Evolutionary conservation across 495 filamentous ascomycete species (phyloP).

Genomic region (Daldinia vernicosa): DNA sequence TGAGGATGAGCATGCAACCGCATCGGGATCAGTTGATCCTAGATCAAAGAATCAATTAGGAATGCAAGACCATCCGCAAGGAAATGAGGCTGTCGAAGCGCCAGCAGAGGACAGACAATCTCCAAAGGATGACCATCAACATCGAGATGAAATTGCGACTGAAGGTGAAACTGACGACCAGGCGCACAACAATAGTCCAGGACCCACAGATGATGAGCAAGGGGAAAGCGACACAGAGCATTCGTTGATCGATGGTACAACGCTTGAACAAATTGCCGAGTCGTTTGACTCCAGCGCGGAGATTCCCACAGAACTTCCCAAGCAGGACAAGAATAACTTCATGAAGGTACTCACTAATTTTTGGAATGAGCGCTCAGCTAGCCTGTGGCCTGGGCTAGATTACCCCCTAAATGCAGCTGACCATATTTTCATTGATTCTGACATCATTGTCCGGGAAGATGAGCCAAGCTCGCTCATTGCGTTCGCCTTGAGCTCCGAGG

Average conservation of each 20-base stretch:
- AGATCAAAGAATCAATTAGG: conserved; percentile 45
- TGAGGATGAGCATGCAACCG: conserved; percentile 64
- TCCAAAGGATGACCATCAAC: conserved; percentile 11
- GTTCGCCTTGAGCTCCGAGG: conserved; percentile 83
- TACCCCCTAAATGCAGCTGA: conserved; percentile 89
- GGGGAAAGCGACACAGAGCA: conserved; percentile 78
- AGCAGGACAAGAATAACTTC: conserved; percentile 88
- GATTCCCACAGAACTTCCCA: conserved; percentile 78
- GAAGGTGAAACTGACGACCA: conserved; percentile 62
- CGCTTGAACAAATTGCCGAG: conserved; percentile 65
- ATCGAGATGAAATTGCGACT: conserved; percentile 52
- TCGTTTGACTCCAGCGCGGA: conserved; percentile 71
- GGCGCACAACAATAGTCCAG: conserved; percentile 57
- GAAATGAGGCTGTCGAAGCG: conserved; percentile 11
- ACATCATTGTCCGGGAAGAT: conserved; percentile 96
- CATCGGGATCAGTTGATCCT: conserved; percentile 45
- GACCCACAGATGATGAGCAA: conserved; percentile 68
- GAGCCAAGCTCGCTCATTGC: conserved; percentile 97
- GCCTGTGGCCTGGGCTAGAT: conserved; percentile 92
- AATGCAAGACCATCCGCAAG: conserved; percentile 40
- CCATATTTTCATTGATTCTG: conserved; percentile 97
- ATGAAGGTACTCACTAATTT: conserved; percentile 96
- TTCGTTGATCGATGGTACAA: conserved; percentile 66
- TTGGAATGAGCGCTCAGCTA: conserved; percentile 97
- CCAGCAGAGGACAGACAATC: conserved; percentile 1